phyloP scores from a whole-genome alignment of 495 filamentous ascomycete species.

The Jackrogersella multiformis region DNA sequence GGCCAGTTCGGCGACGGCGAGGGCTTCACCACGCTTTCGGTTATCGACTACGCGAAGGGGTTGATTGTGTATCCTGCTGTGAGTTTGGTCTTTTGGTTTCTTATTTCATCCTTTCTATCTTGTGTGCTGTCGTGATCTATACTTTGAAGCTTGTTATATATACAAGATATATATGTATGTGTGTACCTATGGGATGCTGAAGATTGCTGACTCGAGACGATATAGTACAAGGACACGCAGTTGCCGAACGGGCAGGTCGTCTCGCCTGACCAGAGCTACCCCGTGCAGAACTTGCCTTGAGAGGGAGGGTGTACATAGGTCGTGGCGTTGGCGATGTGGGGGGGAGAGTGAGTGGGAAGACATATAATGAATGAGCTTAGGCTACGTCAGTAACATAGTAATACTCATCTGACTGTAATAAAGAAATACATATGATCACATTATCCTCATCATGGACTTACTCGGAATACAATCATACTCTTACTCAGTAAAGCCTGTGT shows the following conservation, averaged over 20 bases:
- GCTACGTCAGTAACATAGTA: not conserved
- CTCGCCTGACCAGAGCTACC: constrained; percentile 63
- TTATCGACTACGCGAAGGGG: constrained; percentile 54
- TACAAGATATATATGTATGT: no score
- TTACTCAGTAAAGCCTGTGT: no score
- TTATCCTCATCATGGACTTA: not conserved
- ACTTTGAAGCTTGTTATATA: no score
- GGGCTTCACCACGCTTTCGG: constrained; percentile 63
- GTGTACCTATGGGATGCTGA: not conserved
- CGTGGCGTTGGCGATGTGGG: not conserved
- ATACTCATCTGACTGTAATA: not conserved
- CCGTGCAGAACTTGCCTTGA: constrained; percentile 52
- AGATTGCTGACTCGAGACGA: not conserved
- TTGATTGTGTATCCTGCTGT: constrained; percentile 58
- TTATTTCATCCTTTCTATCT: no score
- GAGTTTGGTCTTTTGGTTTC: constrained; percentile 8
- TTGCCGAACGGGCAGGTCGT: constrained; percentile 57
- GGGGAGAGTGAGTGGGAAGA: not conserved
- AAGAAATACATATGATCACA: not conserved
- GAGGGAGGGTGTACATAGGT: not conserved
- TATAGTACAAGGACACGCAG: constrained; percentile 50
- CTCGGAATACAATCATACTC: no score
- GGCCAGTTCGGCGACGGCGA: constrained; percentile 62
- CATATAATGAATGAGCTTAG: not conserved
- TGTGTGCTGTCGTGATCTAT: no score